Conservation (phyloP, 805 yeast species). For the Lachancea sp. region DNA sequence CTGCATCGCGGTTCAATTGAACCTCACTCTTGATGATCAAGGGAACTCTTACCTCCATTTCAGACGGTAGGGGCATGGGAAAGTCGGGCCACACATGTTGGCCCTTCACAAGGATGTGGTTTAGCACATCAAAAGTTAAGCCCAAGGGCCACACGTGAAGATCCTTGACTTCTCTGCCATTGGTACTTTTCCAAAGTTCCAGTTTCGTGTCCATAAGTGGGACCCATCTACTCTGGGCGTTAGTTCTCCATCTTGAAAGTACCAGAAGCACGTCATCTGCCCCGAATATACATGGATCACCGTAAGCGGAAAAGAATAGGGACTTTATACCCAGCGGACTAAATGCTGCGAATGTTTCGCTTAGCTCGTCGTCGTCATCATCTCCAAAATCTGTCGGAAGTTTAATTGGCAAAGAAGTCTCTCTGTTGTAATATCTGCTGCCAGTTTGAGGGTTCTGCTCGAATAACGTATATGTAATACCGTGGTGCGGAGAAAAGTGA, state of each 20-base stretch:
- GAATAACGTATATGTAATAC: slow-evolving; percentile 25
- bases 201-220: slow-evolving; percentile 59
- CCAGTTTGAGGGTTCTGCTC: slow-evolving; percentile 23
- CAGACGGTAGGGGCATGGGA: slow-evolving; percentile 82
- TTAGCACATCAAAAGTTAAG: slow-evolving; percentile 58
- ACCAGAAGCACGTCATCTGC: slow-evolving; percentile 64
- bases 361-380: slow-evolving; percentile 29
- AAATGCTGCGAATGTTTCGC: slow-evolving; percentile 21
- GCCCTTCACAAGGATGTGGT: slow-evolving; percentile 71
- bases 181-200: slow-evolving; percentile 45
- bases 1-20: slow-evolving; percentile 19
- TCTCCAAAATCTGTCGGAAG: slow-evolving; percentile 13
- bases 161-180: slow-evolving; percentile 40
- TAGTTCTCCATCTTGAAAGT: slow-evolving; percentile 70
- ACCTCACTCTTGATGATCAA: slow-evolving; percentile 34
- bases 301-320: slow-evolving; percentile 77
- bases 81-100: slow-evolving; percentile 60
- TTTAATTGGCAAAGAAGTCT: slow-evolving; percentile 39
- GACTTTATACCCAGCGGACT: slow-evolving; percentile 43
- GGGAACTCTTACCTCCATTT: slow-evolving; percentile 66
- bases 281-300: slow-evolving; percentile 90
- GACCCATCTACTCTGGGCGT: slow-evolving; percentile 76
- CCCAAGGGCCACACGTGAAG: slow-evolving; percentile 88
- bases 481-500: slow-evolving; percentile 30
- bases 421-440: slow-evolving; percentile 38